Evolutionary conservation across 345 rosid genomes (phyloP), one percentile per base, ranked within the genome.

Genomic region (Camelina hispida): DNA sequence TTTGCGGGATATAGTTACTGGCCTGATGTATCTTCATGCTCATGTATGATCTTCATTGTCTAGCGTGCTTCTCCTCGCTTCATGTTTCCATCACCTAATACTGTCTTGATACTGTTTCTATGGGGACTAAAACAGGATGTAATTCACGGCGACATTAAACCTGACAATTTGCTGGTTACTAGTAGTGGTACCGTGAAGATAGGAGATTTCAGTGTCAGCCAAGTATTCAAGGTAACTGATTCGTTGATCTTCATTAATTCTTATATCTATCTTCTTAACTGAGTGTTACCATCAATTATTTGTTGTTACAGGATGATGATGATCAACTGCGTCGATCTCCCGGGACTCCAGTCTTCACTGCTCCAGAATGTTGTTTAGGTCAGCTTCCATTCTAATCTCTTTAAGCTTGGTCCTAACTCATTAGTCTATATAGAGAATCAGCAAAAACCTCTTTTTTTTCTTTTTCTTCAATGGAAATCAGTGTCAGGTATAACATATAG

Each of bases 311-410:
- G 99, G 96, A 89, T 85, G 93, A 88, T 71, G 85, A 90, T 78
- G 99, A 96, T 84, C 93, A 88, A 78, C 98, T 96, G 71, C 93
- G 97, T 25, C 85, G 98, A 9, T 96, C 99, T 72, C 99, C 99
- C 12, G 99, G 99, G 64, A 96, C 99, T 52, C 99, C 99, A 63
- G 99, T 96, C 79, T 96, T 91, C 83, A 96, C 99, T 72, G 99
- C 99, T 48, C 99, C 98, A 5, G 99, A 96, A 82, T 96, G 99
- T 77, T 92, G 98, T 82, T 79, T 90, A 75, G 98, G 98, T 95
- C 66, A 76, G 82, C 48, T 38, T 69, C 62, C 76, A 12, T 32
- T 22, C 48, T 23, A 59, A 23, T 57, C 9, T 48, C 51, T 43
- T 6, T 25, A 5, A 58, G 20, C 28, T 16, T 69, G 70, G 62